These are phyloP conservation scores for Ochetophila trinervis DNA, from an alignment of 306 rosid species.

Conservation along the genomic window DNA sequence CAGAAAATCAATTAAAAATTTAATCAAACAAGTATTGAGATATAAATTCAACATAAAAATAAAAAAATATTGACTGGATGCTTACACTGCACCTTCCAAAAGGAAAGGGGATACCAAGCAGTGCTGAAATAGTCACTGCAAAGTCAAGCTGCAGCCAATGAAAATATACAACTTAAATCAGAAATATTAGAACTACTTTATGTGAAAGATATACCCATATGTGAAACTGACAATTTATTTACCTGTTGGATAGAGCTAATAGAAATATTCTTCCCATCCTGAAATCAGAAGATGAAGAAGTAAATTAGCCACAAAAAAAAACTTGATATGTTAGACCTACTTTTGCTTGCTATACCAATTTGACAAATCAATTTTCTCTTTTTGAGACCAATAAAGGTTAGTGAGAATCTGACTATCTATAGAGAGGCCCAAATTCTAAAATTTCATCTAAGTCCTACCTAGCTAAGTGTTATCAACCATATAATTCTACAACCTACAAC, in stretches of 20 bases:
- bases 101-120: slow-evolving; percentile 94
- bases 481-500: neutral
- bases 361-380: neutral
- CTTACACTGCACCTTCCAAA: slow-evolving; percentile 98
- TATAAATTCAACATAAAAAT: slow-evolving; percentile 14
- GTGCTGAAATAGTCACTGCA: slow-evolving; percentile 84
- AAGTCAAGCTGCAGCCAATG: slow-evolving; percentile 82
- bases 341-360: neutral
- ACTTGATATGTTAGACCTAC: neutral
- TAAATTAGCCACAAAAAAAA: slow-evolving; percentile 18
- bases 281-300: slow-evolving; percentile 21
- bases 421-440: neutral
- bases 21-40: slow-evolving; percentile 11
- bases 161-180: slow-evolving; percentile 10
- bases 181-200: too few species aligned
- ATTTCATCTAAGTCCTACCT: neutral
- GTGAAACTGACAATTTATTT: slow-evolving; percentile 24
- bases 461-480: too few species aligned
- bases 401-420: neutral
- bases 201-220: slow-evolving; percentile 10
- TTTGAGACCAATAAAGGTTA: neutral
- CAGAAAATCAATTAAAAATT: slow-evolving; percentile 14
- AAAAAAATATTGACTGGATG: slow-evolving; percentile 36
- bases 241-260: slow-evolving; percentile 90
- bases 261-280: slow-evolving; percentile 68